Base-by-base conservation (phyloP, 129 eudicot genomes). In the Chrysanthemum makinoi region DNA sequence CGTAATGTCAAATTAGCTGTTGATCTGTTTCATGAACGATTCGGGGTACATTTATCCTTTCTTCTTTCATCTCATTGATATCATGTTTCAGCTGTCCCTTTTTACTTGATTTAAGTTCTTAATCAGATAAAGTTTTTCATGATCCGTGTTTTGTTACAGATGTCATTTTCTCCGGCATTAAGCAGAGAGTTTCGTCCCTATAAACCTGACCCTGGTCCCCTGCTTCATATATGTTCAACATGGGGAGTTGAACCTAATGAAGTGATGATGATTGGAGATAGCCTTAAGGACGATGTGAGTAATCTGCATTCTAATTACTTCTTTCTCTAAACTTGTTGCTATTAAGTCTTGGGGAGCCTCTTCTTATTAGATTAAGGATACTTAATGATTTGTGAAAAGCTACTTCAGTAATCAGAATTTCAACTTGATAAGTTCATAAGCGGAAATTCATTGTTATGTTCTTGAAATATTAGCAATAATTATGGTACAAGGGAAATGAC, bases 231-330 rank as follows among this genome's bases (percentile, higher is more conserved):
- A 65, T 90, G 97, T 68, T 59, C 97, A 49, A 74, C 85, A 10
- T 95, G 99, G 99, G 86, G 81, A 56, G 76, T 95, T 62, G 80
- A 86, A 58, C 94, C 97, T 44, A 51, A 81, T 81, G 99, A 95
- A 81, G 99, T 95, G 56, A 80, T 95, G 83, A 95, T 95, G 99
- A 64, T 95, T 65, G 99, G 99, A n/a, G 97, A 90, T 80, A 95
- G 99, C 81, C 89, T 95, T 20, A 88, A 88, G 68, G 99, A 95
- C 70, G 99, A 95, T 76, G 99, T 90, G 71, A 90, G 97, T 84
- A 53, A 62, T 58, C n/a, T 19, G 5, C 30, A 35, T 62, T 17
- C 57, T 46, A 65, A 56, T 11, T 5, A 2, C 22, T 69, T 11
- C 1, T 22, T 5, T 69, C 47, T 61, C 7, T 62, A 26, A n/a